Evolutionary conservation across 805 yeast genomes (phyloP), one percentile per base, ranked within the genome.

Genomic region (Candida chauliodis): DNA sequence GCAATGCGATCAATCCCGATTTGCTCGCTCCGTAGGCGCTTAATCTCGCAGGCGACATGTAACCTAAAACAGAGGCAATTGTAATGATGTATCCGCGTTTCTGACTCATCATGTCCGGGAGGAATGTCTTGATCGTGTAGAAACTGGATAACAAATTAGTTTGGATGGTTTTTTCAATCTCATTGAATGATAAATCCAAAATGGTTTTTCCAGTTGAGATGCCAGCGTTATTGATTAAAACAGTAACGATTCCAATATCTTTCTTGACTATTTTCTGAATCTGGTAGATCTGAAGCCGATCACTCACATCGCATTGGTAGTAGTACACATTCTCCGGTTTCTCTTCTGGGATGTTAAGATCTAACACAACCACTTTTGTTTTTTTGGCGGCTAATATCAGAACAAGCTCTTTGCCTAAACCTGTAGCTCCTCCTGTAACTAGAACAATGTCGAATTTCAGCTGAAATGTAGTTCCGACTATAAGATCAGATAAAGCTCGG

Each of bases 1-100:
- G 97, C 29, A 89, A 61, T 0, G 91, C 89, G 37, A 91, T 77
- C 20, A 87, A 59, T 0, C 95, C 97, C 0, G 95, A 81, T 56
- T 91, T 91, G 11, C 95, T 76, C 0, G 97, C 96, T 0, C 96
- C 96, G 53, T 91, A 91, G 0, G 84, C 84, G 31, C 81, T 81
- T 41, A 87, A 67, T 16, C 83, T 69, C 8, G 95, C 90, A 0
- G 97, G 97, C 0, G 93, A 74, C 69, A 85, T 72, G 46, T 82
- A 80, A 0, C 96, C 97, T 38, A 91, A 65, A 0, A 86, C 89
- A 0, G 96, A 87, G 0, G 95, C 87, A 27, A 91, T 68, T 2
- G 89, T 85, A 22, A 90, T 79, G 15, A 91, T 71, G 54, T 79
- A 84, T 0, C 97, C 96, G 31, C 91, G 63, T 41, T 71, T 66